Conservation (phyloP, 139 green algal genomes). For the Diplosphaera chodatii region DNA sequence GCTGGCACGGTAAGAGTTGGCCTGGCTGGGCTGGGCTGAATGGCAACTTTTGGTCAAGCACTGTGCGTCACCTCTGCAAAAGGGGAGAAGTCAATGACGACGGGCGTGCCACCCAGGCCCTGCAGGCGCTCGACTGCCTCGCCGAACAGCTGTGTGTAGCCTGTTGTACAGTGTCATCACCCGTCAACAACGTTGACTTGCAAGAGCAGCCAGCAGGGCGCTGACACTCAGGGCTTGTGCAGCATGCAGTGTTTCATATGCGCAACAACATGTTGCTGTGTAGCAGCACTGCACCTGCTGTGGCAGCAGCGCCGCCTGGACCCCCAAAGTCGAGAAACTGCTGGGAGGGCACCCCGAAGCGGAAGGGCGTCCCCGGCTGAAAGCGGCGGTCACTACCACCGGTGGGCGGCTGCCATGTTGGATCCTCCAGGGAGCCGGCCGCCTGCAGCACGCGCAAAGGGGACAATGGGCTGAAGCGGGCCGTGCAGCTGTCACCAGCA, state of each 20-base stretch:
- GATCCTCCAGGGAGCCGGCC: constrained; percentile 18
- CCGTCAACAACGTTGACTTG: too few species aligned
- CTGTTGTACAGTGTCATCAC: constrained; percentile 16
- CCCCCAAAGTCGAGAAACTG: constrained; percentile 51
- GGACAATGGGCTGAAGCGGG: background rate
- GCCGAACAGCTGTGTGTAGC: constrained; percentile 26
- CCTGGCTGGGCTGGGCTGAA: too few species aligned
- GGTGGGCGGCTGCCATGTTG: constrained; percentile 26
- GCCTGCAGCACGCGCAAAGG: constrained; percentile 1
- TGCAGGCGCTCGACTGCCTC: constrained; percentile 38
- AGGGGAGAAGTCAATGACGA: constrained; percentile 59
- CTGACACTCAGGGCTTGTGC: too few species aligned
- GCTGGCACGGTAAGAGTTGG: too few species aligned
- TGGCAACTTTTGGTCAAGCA: too few species aligned
- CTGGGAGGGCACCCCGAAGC: constrained; percentile 49
- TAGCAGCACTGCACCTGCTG: background rate
- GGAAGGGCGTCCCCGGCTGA: constrained; percentile 27
- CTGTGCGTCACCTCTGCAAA: constrained; percentile 27
- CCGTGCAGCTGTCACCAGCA: too few species aligned
- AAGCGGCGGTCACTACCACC: background rate
- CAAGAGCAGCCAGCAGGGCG: too few species aligned
- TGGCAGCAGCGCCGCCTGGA: constrained; percentile 31
- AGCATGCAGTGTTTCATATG: too few species aligned
- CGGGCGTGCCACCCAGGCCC: constrained; percentile 34
- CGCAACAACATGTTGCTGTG: too few species aligned